Percentiles rank a stretch among this genome's conserved stretches.
These are phyloP conservation scores for Marsdenia floribunda DNA, from an alignment of 257 asterid species.

Conservation along the genomic window DNA sequence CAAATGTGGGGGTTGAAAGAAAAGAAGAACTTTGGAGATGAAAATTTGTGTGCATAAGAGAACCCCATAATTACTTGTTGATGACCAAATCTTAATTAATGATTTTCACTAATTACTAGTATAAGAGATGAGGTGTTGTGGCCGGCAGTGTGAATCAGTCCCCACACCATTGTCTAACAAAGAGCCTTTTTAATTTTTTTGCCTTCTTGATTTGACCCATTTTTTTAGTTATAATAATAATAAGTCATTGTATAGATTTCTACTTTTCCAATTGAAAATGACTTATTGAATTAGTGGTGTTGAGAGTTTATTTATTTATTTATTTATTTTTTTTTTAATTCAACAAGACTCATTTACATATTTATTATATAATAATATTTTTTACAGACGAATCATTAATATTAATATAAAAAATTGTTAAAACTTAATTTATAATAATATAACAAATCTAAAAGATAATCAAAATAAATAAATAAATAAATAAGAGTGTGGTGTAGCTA, in stretches of 20 bases:
- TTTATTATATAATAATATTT: too few relatives aligned
- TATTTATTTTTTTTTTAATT: neutral
- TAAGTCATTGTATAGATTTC: neutral
- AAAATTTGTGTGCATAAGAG: constrained; percentile 3
- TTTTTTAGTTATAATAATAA: neutral
- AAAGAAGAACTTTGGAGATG: neutral
- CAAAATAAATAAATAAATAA: too few relatives aligned
- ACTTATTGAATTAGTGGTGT: neutral
- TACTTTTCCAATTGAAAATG: neutral
- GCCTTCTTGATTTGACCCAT: constrained; percentile 6
- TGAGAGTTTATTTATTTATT: too few relatives aligned
- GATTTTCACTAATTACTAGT: constrained; percentile 3
- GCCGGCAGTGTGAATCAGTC: constrained; percentile 8
- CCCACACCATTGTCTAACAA: constrained; percentile 1
- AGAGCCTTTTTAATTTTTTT: neutral
- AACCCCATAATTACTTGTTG: constrained; percentile 12
- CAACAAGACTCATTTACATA: too few relatives aligned
- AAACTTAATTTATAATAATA: too few relatives aligned
- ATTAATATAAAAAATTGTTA: too few relatives aligned
- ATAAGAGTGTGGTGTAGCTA: neutral
- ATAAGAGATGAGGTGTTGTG: neutral
- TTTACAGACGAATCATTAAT: too few relatives aligned
- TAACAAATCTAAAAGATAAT: neutral
- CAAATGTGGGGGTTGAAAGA: neutral
- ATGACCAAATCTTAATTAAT: neutral